These are phyloP conservation scores for Mycosphaerella arachidis DNA, from an alignment of 2,329 filamentous ascomycete species.

Conservation along the genomic window DNA sequence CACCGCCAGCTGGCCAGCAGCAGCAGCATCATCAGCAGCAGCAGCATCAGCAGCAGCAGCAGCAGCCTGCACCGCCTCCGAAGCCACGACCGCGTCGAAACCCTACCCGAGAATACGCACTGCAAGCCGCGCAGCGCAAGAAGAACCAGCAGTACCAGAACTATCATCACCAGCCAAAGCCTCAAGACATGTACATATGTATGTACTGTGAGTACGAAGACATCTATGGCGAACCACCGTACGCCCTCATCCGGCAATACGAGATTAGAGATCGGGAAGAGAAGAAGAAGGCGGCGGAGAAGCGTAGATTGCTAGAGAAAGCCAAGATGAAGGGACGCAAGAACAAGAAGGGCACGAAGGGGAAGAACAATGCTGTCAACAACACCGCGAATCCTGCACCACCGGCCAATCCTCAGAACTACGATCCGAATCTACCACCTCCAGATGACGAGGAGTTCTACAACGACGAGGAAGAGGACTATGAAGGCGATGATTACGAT, in stretches of 20 bases:
- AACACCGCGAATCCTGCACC: conserved; percentile 15
- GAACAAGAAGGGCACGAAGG: conserved; percentile 74
- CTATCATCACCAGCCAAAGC: conserved; percentile 64
- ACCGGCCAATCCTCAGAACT: conserved; percentile 20
- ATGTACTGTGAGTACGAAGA: conserved; percentile 97
- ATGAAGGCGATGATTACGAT: conserved; percentile 28
- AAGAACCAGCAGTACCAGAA: conserved; percentile 73
- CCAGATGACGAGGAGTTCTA: conserved; percentile 31
- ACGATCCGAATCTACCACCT: conserved; percentile 29
- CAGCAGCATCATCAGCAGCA: conserved; percentile 4
- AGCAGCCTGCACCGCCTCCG: conserved; percentile 41
- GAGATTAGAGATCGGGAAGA: conserved; percentile 89
- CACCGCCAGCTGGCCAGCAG: conserved; percentile 20
- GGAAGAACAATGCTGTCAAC: conserved; percentile 23
- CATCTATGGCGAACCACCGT: conserved; percentile 84
- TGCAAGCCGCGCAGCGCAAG: conserved; percentile 72
- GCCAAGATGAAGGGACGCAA: conserved; percentile 91
- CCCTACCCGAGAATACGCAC: conserved; percentile 64
- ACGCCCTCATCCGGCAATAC: conserved; percentile 81
- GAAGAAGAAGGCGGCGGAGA: conserved; percentile 79
- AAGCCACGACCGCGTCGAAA: conserved; percentile 58
- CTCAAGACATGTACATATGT: conserved; percentile 86
- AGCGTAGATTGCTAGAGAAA: conserved; percentile 79
- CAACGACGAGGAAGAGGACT: conserved; percentile 26
- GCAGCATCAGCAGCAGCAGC: conserved; percentile 17